Base-by-base conservation (phyloP, 305 asterid genomes). In the Solanum hybrid region DNA sequence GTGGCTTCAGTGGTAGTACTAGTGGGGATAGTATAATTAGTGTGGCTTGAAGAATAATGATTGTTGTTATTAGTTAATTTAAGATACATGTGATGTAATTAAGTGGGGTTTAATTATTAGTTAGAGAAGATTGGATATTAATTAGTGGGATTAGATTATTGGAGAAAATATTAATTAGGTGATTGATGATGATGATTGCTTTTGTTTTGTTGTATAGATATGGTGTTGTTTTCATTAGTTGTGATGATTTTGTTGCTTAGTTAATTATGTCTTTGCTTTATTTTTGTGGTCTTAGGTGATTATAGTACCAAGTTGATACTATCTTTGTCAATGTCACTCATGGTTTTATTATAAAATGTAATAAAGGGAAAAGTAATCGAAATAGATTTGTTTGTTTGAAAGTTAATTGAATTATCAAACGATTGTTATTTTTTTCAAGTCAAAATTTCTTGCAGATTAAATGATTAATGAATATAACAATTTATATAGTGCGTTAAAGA, bases 21-120 rank as follows among this genome's bases (percentile, higher is more conserved):
- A 95, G 98, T 92, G 98, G 98, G 90, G 98, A 97, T 91, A 92
- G 95, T 93, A 97, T 96, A 91, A 96, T 97, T 37, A 96, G 98
- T 90, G 99, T 97, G 86, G 98, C 98, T 91, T 97, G 94, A 97
- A 89, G 95, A 96, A 89, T 56, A 73, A 32, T 6, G 38, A 79
- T 81, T 86, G 31, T 4, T 86, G 15, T 3, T 4, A 17, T 84
- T 86, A 75, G 92, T 84, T 86, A 75, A 93, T 51, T 93, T 89
- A 92, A 92, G 94, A 87, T 90, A 60, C 92, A 34, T 94, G 92
- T 90, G 92, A 86, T 93, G 94, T 93, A 92, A 92, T 92, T 77
- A 88, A 76, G 87, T 78, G 80, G 89, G 92, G 92, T 88, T 60
- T 60, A 19, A 19, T 60, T 60, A 60, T 64, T 92, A 90, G 92